Conservation (phyloP, 2,329 filamentous ascomycete genomes). For the Diaporthe sp. region DNA sequence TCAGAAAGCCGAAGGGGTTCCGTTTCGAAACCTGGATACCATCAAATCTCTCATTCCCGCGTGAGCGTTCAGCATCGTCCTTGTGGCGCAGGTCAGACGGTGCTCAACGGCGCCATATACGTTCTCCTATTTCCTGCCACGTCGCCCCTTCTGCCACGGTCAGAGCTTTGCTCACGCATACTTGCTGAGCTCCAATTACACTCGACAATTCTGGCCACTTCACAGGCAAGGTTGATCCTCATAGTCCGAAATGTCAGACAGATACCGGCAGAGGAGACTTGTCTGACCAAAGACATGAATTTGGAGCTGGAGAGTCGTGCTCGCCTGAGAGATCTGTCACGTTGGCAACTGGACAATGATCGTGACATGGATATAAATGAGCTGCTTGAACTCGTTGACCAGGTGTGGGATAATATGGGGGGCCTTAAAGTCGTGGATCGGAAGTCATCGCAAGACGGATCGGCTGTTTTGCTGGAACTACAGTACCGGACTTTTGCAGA, state of each 20-base stretch:
- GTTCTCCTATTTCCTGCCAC: neutral
- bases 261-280: conserved; percentile 46
- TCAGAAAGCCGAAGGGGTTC: neutral
- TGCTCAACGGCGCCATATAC: neutral
- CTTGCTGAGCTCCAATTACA: conserved; percentile 47
- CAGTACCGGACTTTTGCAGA: neutral
- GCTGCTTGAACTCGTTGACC: conserved; percentile 47
- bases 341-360: conserved; percentile 49
- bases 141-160: neutral
- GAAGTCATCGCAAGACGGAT: conserved; percentile 39
- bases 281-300: conserved; percentile 36
- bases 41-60: neutral
- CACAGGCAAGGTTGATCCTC: conserved; percentile 42
- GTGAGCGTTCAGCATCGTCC: neutral
- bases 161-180: neutral
- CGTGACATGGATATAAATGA: conserved; percentile 48
- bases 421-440: conserved; percentile 46
- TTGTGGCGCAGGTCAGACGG: neutral
- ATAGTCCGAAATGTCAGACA: conserved; percentile 48
- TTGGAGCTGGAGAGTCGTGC: conserved; percentile 1
- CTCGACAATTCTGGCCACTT: conserved; percentile 47
- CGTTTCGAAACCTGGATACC: neutral
- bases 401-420: conserved; percentile 46
- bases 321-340: conserved; percentile 43
- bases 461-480: neutral